Conservation (phyloP, 176 grass and related monocot species). For the Zea mays region Zm-B73-REFERENCE-NAM-5.0 NC_050101.1:162953001-162953500, state of each 20-base stretch:
- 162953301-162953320: background rate
- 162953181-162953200: background rate
- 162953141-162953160: conserved; percentile 24
- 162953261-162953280: too few species aligned
- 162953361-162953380: background rate
- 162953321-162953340: background rate
- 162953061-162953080: conserved; percentile 40
- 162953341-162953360: background rate
- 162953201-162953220: background rate
- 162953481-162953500: conserved; percentile 60
- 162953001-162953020: background rate
- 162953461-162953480: conserved; percentile 49
- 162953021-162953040: conserved; percentile 40
- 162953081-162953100: conserved; percentile 3
- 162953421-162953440: conserved; percentile 40
- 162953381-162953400: conserved; percentile 47
- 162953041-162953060: conserved; percentile 57
- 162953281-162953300: background rate
- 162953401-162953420: conserved; percentile 56
- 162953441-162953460: conserved; percentile 39
- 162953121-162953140: conserved; percentile 30
- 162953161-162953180: background rate
- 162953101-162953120: background rate
- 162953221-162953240: background rate
- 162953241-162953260: background rate